Evolutionary conservation across 345 rosid genomes (phyloP), one percentile per base, ranked within the genome.

Genomic region (Noccaea caerulescens): DNA sequence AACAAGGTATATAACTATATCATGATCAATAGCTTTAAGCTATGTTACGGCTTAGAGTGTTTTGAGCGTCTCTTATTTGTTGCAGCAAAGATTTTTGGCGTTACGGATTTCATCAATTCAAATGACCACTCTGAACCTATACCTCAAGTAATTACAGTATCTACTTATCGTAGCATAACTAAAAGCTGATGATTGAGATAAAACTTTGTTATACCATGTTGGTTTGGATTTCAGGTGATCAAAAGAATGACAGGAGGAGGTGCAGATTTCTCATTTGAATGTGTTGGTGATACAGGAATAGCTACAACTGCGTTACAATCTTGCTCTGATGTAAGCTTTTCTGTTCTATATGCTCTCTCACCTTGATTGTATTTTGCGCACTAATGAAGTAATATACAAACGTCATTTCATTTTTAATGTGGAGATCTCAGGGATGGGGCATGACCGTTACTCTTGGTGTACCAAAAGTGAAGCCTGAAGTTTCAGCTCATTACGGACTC

Each of bases 231-330:
- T 58, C 80, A 93, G 98, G 91, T 94, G 37, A 84, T 94, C 53
- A 87, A 85, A 79, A 77, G 77, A 57, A 83, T 89, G 50, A 85
- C 99, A 4, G 75, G 78, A 60, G 99, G 99, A 66, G 99, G 99
- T 33, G 88, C 90, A 1, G 99, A 91, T 77, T 89, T 85, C 84
- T 83, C 93, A 16, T 91, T 94, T 25, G 97, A 94, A 80, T 94
- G 97, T 55, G 75, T 83, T 2, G 99, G 97, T 34, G 89, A 94
- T 67, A 80, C 96, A 0, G 87, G 81, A 72, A 76, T 82, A 75
- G 72, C 86, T 62, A 84, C 95, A 9, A 83, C 95, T 32, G 99
- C 99, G 0, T 72, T 91, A 57, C 96, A 91, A 69, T 94, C 93
- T 0, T 94, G 99, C 76, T 80, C 90, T 13, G 96, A 94, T 65